Base-by-base conservation (phyloP, 306 rosid species). In the Chamaecrista fasciculata region DNA sequence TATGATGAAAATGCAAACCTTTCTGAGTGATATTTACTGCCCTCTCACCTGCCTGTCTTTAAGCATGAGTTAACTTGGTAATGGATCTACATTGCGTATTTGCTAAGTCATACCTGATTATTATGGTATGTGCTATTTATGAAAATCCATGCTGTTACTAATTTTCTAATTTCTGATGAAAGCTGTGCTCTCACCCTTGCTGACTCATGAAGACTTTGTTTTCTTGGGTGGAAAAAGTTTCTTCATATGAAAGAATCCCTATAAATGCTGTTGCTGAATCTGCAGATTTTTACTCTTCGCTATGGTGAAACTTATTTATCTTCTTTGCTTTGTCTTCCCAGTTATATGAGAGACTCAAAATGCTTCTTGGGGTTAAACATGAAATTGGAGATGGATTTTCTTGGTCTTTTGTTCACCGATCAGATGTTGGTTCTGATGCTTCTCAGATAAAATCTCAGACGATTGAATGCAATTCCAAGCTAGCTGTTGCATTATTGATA, bases 301-400 rank as follows among this genome's bases (percentile, higher is more conserved):
- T 44, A 58, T 66, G 21, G 57, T 58, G 40, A 72, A 58, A 36
- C 52, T 53, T 33, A 33, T 76, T n/a, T 56, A 3, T 50, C 66
- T 63, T 73, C 49, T 73, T 76, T 71, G 39, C 71, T 73, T 77
- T 85, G 37, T 60, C 68, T 74, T 83, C 65, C 51, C 86, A 94
- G 99, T 77, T 91, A 73, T 85, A 79, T 61, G 75, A 70, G 81
- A 73, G 80, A 67, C 89, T 94, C 56, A 76, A 81, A 78, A 79
- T 49, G 86, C 92, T 89, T 85, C 73, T 89, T 74, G 99, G 97
- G 66, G 92, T 91, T 67, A 89, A 78, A 70, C 91, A 85, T 62
- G 87, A 88, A 55, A 58, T 89, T 56, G 97, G 62, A 85, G 96
- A 84, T 78, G 97, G 97, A 57, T 95, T 84, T 86, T 84, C 95